A percentile compares a stretch with the other conserved stretches of the same genome.
These are phyloP conservation scores for Ophiognomonia clavigignenti-juglandacearum DNA, from an alignment of 2,329 filamentous ascomycete genomes.

Conservation along the genomic window DNA sequence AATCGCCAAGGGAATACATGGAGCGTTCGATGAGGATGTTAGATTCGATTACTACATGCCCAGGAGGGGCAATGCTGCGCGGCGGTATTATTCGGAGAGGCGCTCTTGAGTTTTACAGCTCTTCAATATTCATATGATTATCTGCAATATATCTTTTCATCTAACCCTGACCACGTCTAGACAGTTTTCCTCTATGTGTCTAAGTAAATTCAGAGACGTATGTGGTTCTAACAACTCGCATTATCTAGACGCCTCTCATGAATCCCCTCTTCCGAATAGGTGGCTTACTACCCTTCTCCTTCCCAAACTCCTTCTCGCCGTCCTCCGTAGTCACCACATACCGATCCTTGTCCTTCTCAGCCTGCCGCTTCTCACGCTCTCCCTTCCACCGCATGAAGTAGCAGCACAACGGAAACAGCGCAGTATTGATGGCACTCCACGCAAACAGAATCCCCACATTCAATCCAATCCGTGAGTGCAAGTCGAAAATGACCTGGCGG, in stretches of 20 bases:
- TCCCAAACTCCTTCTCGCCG: conserved; percentile 23
- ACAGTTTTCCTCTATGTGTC: too few relatives aligned
- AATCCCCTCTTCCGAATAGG: conserved; percentile 27
- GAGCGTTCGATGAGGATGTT: conserved; percentile 28
- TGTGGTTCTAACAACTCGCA: too few relatives aligned
- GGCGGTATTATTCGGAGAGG: conserved; percentile 12
- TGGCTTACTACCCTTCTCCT: conserved; percentile 23
- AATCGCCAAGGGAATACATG: conserved; percentile 49
- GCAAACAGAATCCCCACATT: conserved; percentile 58
- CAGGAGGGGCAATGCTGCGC: conserved; percentile 8
- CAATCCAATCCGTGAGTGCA: conserved; percentile 52
- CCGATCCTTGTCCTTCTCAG: conserved; percentile 22
- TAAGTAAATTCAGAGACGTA: too few relatives aligned
- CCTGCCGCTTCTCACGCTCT: conserved; percentile 24
- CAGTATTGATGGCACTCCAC: conserved; percentile 49
- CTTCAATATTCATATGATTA: not conserved
- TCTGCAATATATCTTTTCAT: too few relatives aligned
- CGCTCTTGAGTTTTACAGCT: not conserved
- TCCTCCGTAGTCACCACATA: conserved; percentile 23
- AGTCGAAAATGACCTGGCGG: conserved; percentile 56
- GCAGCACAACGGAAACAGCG: conserved; percentile 46
- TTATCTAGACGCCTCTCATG: conserved; percentile 23
- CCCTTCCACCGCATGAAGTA: conserved; percentile 38
- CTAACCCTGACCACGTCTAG: too few relatives aligned
- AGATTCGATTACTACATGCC: conserved; percentile 11